Evolutionary conservation across 768 basidiomycete genomes (phyloP), one percentile per base, ranked within the genome.

Genomic region (Podaxis sp.): DNA sequence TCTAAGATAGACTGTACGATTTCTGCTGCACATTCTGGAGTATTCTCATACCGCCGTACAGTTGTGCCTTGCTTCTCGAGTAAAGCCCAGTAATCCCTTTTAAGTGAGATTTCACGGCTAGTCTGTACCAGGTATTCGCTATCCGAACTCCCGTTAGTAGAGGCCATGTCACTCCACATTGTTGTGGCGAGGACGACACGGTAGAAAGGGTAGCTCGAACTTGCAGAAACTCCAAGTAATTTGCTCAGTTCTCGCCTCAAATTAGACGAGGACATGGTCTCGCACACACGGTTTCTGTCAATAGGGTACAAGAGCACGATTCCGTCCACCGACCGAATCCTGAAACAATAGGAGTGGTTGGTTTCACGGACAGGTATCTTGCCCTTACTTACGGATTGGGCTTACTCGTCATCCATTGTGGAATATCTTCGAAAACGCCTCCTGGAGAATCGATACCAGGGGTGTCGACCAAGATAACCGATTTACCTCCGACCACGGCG

Each of bases 301-400:
- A 58, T 49, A 36, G 44, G n/a, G 15, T 58, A 49, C 10, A 58
- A 22, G 57, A 50, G 30, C 1, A 58, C 49, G 33, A 58, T 58
- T 11, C 48, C 57, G 37, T 58, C 11, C 2, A 58, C 22, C 15
- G 44, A 44, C 20, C 33, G 33, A 2, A 26, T 24, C 17, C 57
- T 50, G 12, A 58, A 13, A 24, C 26, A 52, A 58, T 38, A 48
- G 26, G 26, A 24, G 10, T 24, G 24, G 4, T 7, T 24, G 4
- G 8, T 13, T 50, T 50, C 7, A 24, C 11, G 26, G 10, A 20
- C n/a, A 7, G 7, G n/a, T 46, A 8, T 4, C 44, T 20, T n/a
- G n/a, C 15, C 4, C 44, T 26, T 17, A 55, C 55, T 28, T 41
- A 56, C 55, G 55, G 41, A 7, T 22, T 17, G 8, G 24, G 24